Evolutionary conservation across 1,284 basidiomycete species (phyloP), one percentile per base, ranked within the genome.

Genomic region (Xerocomus amazonicus): DNA sequence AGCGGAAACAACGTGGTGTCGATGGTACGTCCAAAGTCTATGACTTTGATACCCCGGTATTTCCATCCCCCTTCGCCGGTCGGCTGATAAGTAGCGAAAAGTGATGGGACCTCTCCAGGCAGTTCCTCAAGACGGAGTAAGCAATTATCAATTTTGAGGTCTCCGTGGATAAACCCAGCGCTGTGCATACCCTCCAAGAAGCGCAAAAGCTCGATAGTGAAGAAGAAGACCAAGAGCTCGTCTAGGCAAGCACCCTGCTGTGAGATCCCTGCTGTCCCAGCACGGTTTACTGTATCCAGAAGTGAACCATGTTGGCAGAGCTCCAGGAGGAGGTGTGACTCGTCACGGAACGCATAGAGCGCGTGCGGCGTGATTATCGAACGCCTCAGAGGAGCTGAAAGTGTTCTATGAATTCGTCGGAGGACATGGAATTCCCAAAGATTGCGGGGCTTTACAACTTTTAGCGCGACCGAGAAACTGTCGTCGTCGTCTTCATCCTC

Each of bases 101-200:
- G 95, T 0, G 79, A 75, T 3, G 82, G 73, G 0, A 77, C 70
- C 2, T 83, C 84, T 14, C 83, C 84, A 0, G 87, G 84, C 3
- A 90, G 81, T 45, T 92, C 86, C 58, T 93, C 90, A 27, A 99
- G 77, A 4, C 97, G 84, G 8, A 99, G 75, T 12, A 99, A 79
- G 66, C 95, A 97, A 70, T 99, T 99, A 74, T 99, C 97, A 65
- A 98, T 97, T 77, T 99, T 99, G 59, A 99, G 78, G 72, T 99
- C 97, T 37, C 97, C 96, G 62, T 99, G 97, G 58, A 99, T 89
- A 71, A 98, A 88, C 14, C 90, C 88, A 0, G 77, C 75, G 9
- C 67, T 54, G 67, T 99, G 97, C 67, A 98, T 78, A 19, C 78
- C 84, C 63, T 97, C 92, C 43, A 98, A 71, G 10, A 90, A 72